A percentile compares a stretch with the other conserved stretches of the same genome.
Conservation (phyloP, 805 yeast genomes). For the Huiozyma naganishii region DNA sequence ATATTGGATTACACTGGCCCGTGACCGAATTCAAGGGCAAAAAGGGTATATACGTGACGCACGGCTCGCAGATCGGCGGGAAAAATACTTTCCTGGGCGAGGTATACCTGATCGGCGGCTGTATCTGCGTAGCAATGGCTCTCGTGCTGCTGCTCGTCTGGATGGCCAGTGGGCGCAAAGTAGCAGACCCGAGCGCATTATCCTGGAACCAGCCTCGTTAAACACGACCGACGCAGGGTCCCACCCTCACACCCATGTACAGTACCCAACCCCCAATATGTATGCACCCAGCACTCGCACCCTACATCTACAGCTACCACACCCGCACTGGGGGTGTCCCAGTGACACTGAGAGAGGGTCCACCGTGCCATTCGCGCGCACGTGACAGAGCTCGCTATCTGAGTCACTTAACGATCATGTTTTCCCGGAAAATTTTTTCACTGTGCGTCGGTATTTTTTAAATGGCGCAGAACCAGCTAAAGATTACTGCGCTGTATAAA, state of each 20-base stretch:
- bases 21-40: conserved; percentile 57
- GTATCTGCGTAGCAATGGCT: conserved; percentile 51
- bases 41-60: conserved; percentile 56
- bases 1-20: conserved; percentile 71
- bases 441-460: neutral
- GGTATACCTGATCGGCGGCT: conserved; percentile 68
- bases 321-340: too few species aligned
- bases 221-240: neutral
- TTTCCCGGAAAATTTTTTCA: neutral
- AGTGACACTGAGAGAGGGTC: too few species aligned
- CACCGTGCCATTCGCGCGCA: too few species aligned
- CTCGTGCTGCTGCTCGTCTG: conserved; percentile 42
- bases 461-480: too few species aligned
- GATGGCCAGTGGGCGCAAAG: conserved; percentile 53
- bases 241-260: neutral
- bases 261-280: neutral
- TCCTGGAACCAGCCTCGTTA: conserved; percentile 53
- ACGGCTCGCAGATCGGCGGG: conserved; percentile 67
- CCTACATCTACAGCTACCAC: neutral
- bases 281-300: neutral
- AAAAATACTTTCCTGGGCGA: conserved; percentile 64
- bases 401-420: conserved; percentile 10
- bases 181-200: conserved; percentile 59
- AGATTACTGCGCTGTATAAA: too few species aligned
- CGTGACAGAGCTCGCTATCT: conserved; percentile 6